Evolutionary conservation across 139 green algal genomes (phyloP).

Genomic region (Astrephomene gubernaculifera): DNA sequence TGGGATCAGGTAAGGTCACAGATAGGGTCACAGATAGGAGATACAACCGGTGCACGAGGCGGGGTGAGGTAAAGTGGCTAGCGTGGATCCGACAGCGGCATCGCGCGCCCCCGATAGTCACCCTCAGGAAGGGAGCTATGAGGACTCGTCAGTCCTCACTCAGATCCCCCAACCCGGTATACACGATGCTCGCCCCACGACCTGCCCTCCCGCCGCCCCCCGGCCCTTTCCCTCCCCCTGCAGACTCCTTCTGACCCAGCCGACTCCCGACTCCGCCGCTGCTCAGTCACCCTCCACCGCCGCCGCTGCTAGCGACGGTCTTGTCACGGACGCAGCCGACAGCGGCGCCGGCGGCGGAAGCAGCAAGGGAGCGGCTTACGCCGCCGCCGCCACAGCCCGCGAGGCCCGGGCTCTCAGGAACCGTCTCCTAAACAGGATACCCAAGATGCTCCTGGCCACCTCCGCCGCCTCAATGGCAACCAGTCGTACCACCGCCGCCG

Average conservation of each 20-base stretch:
- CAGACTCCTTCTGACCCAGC: slow-evolving; percentile 14
- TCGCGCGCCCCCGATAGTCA: too few species aligned
- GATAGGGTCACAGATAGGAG: too few species aligned
- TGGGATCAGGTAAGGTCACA: too few species aligned
- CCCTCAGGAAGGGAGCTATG: too few species aligned
- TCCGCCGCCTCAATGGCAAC: neutral
- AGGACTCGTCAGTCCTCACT: too few species aligned
- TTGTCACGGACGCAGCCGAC: neutral
- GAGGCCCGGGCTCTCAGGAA: slow-evolving; percentile 24
- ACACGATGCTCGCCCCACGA: too few species aligned
- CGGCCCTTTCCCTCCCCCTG: too few species aligned
- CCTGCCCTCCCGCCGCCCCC: too few species aligned
- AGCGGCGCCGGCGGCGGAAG: neutral
- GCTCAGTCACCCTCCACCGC: neutral
- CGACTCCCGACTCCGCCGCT: neutral
- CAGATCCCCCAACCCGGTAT: too few species aligned
- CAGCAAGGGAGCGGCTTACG: slow-evolving; percentile 23
- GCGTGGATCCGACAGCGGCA: too few species aligned
- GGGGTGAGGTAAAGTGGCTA: too few species aligned
- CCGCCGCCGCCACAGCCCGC: slow-evolving; percentile 29
- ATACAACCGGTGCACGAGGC: too few species aligned
- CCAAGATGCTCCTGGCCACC: slow-evolving; percentile 12
- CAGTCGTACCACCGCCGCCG: neutral
- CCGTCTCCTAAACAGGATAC: neutral
- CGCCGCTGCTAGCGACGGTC: neutral